These are phyloP conservation scores for Acanthamoeba castellanii DNA, from an alignment of 208 protist genomes.

Conservation along the genomic window DNA sequence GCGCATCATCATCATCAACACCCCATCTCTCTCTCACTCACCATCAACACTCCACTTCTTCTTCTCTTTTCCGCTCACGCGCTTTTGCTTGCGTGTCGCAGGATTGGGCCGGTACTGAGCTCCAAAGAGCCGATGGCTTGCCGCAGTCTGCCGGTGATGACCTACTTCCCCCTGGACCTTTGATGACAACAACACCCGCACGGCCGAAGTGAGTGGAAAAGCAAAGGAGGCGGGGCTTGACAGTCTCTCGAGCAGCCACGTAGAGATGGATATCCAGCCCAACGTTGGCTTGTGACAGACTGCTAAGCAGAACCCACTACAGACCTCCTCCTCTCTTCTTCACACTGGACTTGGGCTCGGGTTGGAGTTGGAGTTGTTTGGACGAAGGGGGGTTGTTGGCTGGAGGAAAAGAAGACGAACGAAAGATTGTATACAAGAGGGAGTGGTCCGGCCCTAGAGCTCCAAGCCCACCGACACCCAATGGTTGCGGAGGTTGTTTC, in stretches of 20 bases:
- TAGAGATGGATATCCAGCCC: too few species aligned
- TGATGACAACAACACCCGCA: background rate
- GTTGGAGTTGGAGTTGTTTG: too few species aligned
- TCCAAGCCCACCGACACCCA: conserved; percentile 89
- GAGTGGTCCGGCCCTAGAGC: conserved; percentile 72
- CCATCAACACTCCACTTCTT: background rate
- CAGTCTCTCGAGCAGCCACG: too few species aligned
- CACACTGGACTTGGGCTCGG: too few species aligned
- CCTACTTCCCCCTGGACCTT: conserved; percentile 21
- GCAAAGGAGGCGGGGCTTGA: background rate
- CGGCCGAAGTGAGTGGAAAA: background rate
- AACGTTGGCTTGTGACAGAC: too few species aligned
- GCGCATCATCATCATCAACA: background rate
- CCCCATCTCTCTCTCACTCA: background rate
- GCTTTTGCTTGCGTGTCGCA: background rate
- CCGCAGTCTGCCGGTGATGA: conserved; percentile 16
- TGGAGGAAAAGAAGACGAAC: background rate
- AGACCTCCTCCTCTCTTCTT: too few species aligned
- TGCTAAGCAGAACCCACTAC: too few species aligned
- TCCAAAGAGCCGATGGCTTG: conserved; percentile 23
- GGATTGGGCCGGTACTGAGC: background rate
- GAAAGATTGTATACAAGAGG: background rate
- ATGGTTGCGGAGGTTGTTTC: conserved; percentile 88
- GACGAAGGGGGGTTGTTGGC: too few species aligned
- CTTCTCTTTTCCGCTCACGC: too few species aligned